A percentile compares a stretch with the other conserved stretches of the same genome.
Conservation (phyloP, 2,329 filamentous ascomycete genomes). For the Boeremia lycopersici region DNA sequence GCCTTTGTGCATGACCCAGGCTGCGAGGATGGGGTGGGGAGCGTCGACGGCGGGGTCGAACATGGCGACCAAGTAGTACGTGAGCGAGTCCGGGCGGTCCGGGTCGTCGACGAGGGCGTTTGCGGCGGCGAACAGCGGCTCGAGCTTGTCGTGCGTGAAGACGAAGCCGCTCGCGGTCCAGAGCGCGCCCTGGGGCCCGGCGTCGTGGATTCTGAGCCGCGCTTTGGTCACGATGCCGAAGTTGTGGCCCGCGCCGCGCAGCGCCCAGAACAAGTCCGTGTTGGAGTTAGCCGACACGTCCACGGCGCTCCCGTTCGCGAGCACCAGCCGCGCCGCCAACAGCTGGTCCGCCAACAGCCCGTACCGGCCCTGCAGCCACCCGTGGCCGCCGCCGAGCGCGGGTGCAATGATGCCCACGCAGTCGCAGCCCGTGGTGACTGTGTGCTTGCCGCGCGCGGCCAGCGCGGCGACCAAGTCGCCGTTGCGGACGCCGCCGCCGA, state of each 20-base stretch:
- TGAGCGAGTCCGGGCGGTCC: background rate
- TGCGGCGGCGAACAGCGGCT: background rate
- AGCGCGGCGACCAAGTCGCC: constrained; percentile 34
- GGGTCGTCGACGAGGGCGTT: background rate
- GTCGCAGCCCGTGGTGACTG: constrained; percentile 27
- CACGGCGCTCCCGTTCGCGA: constrained; percentile 44
- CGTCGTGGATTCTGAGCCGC: constrained; percentile 27
- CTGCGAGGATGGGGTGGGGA: background rate
- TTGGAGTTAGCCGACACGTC: constrained; percentile 40
- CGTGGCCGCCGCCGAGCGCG: constrained; percentile 63
- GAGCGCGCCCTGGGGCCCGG: constrained; percentile 5
- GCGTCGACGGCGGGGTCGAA: background rate
- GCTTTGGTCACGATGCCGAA: constrained; percentile 41
- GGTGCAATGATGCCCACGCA: constrained; percentile 60
- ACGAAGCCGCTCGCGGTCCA: constrained; percentile 2
- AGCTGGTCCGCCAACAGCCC: constrained; percentile 35
- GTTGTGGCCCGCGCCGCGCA: constrained; percentile 46
- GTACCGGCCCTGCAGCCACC: constrained; percentile 59
- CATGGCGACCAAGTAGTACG: background rate
- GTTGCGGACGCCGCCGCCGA: constrained; percentile 35
- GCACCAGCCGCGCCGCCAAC: constrained; percentile 42
- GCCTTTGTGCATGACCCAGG: background rate
- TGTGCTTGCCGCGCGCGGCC: constrained; percentile 35
- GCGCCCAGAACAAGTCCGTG: constrained; percentile 47
- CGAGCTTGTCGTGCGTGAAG: constrained; percentile 1